phyloP scores from a whole-genome alignment of 768 basidiomycete genomes.

The Leucosporidium scottii region DNA sequence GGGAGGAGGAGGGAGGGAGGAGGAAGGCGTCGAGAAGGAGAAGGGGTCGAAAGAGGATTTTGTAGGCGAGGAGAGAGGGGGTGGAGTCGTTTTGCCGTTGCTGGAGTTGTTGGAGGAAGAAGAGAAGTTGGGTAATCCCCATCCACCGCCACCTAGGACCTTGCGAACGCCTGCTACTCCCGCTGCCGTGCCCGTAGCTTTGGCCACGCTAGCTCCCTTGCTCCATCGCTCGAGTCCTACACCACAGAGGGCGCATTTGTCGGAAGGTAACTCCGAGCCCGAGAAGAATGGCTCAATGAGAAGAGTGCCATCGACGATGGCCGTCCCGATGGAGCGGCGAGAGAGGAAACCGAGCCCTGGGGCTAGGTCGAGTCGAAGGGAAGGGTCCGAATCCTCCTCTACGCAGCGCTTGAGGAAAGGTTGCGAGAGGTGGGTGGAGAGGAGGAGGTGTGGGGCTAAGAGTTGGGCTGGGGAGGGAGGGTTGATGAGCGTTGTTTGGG shows the following conservation, averaged over 20 bases:
- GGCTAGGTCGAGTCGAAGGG: conserved; percentile 84
- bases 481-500: neutral
- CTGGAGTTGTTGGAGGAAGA: neutral
- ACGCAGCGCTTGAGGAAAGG: conserved; percentile 39
- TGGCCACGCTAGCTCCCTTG: conserved; percentile 3
- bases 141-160: conserved; percentile 20
- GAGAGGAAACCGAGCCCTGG: conserved; percentile 92
- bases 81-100: neutral
- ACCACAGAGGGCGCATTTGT: conserved; percentile 37
- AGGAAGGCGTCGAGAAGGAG: conserved; percentile 10
- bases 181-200: neutral
- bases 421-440: conserved; percentile 34
- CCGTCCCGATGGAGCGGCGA: conserved; percentile 69
- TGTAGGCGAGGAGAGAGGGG: neutral
- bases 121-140: conserved; percentile 15
- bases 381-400: conserved; percentile 64
- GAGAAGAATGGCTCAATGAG: conserved; percentile 62
- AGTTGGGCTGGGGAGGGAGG: conserved; percentile 23
- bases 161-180: conserved; percentile 10
- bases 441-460: conserved; percentile 32
- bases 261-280: conserved; percentile 13
- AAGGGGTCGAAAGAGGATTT: conserved; percentile 14
- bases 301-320: conserved; percentile 80
- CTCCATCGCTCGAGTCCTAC: conserved; percentile 29
- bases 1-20: conserved; percentile 8